A percentile compares a stretch with the other conserved stretches of the same genome.
These are phyloP conservation scores for Populus hybrid DNA, from an alignment of 441 rosid species.

Conservation along the genomic window DNA sequence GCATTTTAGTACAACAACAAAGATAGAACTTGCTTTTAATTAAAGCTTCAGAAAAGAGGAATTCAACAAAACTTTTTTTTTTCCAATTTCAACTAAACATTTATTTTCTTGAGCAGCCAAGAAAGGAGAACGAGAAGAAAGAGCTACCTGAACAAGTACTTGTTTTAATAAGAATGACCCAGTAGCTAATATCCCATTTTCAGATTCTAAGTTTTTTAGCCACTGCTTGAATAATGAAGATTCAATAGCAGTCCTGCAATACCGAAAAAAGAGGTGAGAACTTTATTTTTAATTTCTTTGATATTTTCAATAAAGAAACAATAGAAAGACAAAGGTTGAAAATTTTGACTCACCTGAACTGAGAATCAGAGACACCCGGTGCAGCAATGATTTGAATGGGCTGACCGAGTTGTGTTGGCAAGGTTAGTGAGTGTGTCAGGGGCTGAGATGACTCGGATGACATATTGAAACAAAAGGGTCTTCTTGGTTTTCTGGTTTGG, in stretches of 20 bases:
- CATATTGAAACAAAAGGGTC: constrained; percentile 42
- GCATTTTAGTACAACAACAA: background rate
- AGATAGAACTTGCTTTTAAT: background rate
- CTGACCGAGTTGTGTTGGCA: constrained; percentile 49
- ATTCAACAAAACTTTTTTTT: background rate
- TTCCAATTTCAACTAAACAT: background rate
- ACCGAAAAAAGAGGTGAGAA: too few relatives aligned
- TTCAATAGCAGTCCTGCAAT: too few relatives aligned
- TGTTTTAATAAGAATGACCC: constrained; percentile 52
- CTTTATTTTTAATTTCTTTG: background rate
- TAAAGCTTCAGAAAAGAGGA: background rate
- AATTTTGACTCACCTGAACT: constrained; percentile 46
- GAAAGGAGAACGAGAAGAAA: background rate
- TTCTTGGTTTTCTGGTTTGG: constrained; percentile 12
- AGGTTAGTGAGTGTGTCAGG: constrained; percentile 45
- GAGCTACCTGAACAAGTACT: constrained; percentile 73
- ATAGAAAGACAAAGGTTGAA: background rate
- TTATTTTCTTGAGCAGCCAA: background rate
- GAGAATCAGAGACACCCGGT: constrained; percentile 59
- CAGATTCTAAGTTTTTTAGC: constrained; percentile 70
- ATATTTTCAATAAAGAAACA: background rate
- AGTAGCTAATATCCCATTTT: constrained; percentile 63
- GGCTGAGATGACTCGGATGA: constrained; percentile 34
- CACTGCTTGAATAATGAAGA: constrained; percentile 74
- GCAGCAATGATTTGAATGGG: constrained; percentile 60